Evolutionary conservation across 2,329 filamentous ascomycete genomes (phyloP), one percentile per base, ranked within the genome.

Genomic region (Beauveria scarabaeidicola): DNA sequence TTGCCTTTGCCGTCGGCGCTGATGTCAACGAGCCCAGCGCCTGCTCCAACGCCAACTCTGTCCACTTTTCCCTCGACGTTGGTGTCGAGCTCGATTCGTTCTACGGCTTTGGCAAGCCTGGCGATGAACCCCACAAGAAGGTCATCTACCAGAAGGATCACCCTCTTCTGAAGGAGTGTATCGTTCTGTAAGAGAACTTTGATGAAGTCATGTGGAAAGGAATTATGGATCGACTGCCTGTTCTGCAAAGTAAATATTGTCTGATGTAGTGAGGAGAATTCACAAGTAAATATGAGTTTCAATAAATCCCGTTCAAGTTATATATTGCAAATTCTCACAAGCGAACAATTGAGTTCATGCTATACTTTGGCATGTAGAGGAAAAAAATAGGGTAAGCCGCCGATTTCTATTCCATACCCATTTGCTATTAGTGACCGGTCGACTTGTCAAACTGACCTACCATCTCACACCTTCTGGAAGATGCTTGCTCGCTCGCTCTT

Each of bases 31-130:
- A 56, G 43, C 48, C 59, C 32, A 61, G 43, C 40, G 48, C 59
- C 11, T 61, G 59, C 53, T 56, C 53, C 17, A 44, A 50, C 48
- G 57, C 50, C 50, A 51, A 41, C 43, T 61, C 59, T n/a, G 50
- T 61, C 10, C 52, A 61, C 21, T 61, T 51, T 15, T 55, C 52
- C 25, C 15, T 61, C 5, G 53, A 56, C 17, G 52, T 61, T 2
- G 59, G 59, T 15, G 59, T 55, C n/a, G 53, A 55, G 52, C 59
- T 61, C 9, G 59, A 57, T 15, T 52, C 59, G n/a, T 61, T 56
- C 52, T 61, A 61, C 27, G 59, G 59, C 38, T 56, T 56, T 13
- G 59, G 59, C 46, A 61, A 57, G 47, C 38, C 52, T 11, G 59
- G 59, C 32, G 59, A 61, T 46, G 38, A 61, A 53, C 59, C 59